Evolutionary conservation across 768 basidiomycete species (phyloP).

Genomic region (Termitomyces sp.): DNA sequence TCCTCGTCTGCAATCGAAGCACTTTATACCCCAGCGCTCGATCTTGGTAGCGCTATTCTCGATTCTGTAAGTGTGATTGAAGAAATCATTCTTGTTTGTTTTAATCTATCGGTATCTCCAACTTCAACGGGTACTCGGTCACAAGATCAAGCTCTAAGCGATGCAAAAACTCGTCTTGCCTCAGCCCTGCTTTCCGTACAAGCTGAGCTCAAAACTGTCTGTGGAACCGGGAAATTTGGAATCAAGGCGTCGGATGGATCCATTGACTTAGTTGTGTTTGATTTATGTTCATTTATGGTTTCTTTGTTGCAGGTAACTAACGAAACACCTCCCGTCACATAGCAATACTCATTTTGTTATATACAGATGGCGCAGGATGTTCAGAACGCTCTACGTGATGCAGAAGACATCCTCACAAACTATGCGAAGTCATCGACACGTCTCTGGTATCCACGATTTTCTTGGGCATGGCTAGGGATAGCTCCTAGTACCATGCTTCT

Average conservation of each 20-base stretch:
- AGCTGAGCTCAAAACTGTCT: conserved; percentile 27
- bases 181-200: conserved; percentile 21
- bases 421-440: conserved; percentile 29
- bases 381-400: conserved; percentile 29
- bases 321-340: neutral
- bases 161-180: conserved; percentile 18
- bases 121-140: neutral
- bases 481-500: conserved; percentile 23
- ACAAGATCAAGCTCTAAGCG: conserved; percentile 13
- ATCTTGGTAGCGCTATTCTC: conserved; percentile 32
- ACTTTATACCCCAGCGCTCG: conserved; percentile 24
- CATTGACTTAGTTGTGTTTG: conserved; percentile 25
- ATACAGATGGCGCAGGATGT: conserved; percentile 42
- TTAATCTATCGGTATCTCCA: conserved; percentile 14
- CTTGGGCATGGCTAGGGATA: conserved; percentile 39
- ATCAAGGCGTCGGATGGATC: conserved; percentile 15
- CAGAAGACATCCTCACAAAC: conserved; percentile 22
- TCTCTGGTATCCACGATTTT: conserved; percentile 38
- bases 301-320: conserved; percentile 39
- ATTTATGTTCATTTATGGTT: conserved; percentile 37
- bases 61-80: conserved; percentile 32
- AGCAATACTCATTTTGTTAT: neutral
- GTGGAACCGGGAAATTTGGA: conserved; percentile 26
- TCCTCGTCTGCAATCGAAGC: conserved; percentile 9
- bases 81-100: conserved; percentile 25